phyloP scores from a whole-genome alignment of 805 yeast species.

The Nakazawaea ambrosiae region DNA sequence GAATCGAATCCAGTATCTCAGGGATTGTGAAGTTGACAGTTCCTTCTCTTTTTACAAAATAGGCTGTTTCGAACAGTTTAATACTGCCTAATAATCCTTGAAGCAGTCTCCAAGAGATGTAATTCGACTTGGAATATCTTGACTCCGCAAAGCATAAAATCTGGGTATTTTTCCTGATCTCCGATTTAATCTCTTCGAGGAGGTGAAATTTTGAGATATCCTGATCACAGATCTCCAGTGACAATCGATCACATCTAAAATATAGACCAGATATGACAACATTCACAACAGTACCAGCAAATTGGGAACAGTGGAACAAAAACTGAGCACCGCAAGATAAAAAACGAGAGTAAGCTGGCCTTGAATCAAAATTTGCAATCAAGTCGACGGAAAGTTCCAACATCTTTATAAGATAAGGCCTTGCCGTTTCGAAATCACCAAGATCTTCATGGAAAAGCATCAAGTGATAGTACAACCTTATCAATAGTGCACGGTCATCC shows the following conservation, averaged over 20 bases:
- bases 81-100: neutral
- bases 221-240: neutral
- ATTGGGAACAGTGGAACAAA: slow-evolving; percentile 20
- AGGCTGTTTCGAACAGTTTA: neutral
- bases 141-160: neutral
- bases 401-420: slow-evolving; percentile 25
- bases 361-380: slow-evolving; percentile 25
- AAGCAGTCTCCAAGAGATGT: too few relatives aligned
- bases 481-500: neutral
- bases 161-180: neutral
- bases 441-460: neutral
- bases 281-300: slow-evolving; percentile 18
- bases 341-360: slow-evolving; percentile 12
- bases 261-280: slow-evolving; percentile 15
- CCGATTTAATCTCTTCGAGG: neutral
- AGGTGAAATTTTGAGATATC: slow-evolving; percentile 1
- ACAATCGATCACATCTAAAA: slow-evolving; percentile 23
- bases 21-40: slow-evolving; percentile 5
- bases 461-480: neutral
- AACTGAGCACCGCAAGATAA: slow-evolving; percentile 3
- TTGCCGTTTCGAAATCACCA: neutral
- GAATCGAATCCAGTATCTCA: slow-evolving; percentile 21
- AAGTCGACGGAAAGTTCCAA: slow-evolving; percentile 29
- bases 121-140: too few relatives aligned
- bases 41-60: neutral